phyloP scores from a whole-genome alignment of 495 filamentous ascomycete species.

The Cetradonia linearis region DNA sequence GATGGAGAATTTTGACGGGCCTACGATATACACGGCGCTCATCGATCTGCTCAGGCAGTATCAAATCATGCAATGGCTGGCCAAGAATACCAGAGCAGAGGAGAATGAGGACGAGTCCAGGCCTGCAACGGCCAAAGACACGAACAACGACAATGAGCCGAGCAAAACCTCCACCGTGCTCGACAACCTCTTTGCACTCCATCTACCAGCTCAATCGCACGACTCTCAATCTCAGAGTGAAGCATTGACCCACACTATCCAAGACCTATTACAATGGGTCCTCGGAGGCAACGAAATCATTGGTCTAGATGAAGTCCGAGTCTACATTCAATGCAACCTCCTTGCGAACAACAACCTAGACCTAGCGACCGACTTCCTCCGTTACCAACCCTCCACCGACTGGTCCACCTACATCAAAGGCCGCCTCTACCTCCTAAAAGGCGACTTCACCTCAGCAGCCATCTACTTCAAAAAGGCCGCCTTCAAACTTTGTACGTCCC shows the following conservation, averaged over 20 bases:
- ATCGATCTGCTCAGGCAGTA: slow-evolving; percentile 59
- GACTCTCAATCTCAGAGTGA: slow-evolving; percentile 37
- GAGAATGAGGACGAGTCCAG: slow-evolving; percentile 9
- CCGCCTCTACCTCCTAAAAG: slow-evolving; percentile 62
- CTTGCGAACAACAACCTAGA: slow-evolving; percentile 59
- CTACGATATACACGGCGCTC: slow-evolving; percentile 55
- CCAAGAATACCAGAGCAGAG: slow-evolving; percentile 41
- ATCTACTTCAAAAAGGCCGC: slow-evolving; percentile 73
- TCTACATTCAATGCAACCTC: slow-evolving; percentile 58
- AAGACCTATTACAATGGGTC: slow-evolving; percentile 42
- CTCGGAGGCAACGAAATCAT: slow-evolving; percentile 36
- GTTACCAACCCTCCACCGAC: slow-evolving; percentile 50
- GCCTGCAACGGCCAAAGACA: not conserved
- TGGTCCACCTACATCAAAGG: slow-evolving; percentile 86
- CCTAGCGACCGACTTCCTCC: slow-evolving; percentile 64
- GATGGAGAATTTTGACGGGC: slow-evolving; percentile 54
- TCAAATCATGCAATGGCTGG: slow-evolving; percentile 73
- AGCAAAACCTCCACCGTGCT: slow-evolving; percentile 32
- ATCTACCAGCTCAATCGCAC: slow-evolving; percentile 38
- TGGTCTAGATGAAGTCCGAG: slow-evolving; percentile 38
- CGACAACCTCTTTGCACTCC: slow-evolving; percentile 40
- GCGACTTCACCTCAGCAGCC: slow-evolving; percentile 61
- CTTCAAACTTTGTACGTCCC: slow-evolving; percentile 63
- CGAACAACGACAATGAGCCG: not conserved
- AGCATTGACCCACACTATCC: slow-evolving; percentile 38